Percentiles rank a stretch among this genome's conserved stretches.
Conservation (phyloP, 257 asterid genomes). For the Echites panduratus region DNA sequence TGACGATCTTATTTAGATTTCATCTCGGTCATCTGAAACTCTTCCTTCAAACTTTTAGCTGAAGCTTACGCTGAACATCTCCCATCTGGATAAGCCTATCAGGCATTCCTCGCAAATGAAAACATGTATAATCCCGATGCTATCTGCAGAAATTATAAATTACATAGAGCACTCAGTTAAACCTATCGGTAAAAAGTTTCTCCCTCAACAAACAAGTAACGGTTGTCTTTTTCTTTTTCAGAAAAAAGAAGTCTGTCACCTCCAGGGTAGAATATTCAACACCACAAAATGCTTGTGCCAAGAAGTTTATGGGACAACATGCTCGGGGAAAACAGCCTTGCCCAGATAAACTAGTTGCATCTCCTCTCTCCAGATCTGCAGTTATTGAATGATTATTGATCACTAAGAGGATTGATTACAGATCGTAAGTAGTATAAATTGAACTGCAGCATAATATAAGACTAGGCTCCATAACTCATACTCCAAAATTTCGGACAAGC, state of each 20-base stretch:
- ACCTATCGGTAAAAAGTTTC: too few relatives aligned
- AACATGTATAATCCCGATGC: background rate
- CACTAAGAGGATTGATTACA: background rate
- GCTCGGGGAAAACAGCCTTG: slow-evolving; percentile 51
- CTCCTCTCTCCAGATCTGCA: slow-evolving; percentile 93
- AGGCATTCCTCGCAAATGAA: background rate
- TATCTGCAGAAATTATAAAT: background rate
- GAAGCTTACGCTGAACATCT: background rate
- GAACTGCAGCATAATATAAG: background rate
- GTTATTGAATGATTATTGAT: background rate
- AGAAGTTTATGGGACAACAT: slow-evolving; percentile 48
- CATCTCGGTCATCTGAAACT: background rate
- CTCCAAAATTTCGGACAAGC: too few relatives aligned
- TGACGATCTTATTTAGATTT: background rate
- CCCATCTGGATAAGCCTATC: background rate
- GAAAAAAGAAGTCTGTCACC: background rate
- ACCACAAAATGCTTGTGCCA: slow-evolving; percentile 16
- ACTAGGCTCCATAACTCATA: background rate
- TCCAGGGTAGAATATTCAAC: slow-evolving; percentile 1
- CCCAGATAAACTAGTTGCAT: slow-evolving; percentile 84
- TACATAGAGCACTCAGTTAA: background rate
- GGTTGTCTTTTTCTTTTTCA: background rate
- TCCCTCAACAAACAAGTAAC: background rate
- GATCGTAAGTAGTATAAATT: background rate
- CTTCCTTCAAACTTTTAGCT: slow-evolving; percentile 2